phyloP scores from a whole-genome alignment of 164 flowering plant species.

The Macadamia integrifolia region DNA sequence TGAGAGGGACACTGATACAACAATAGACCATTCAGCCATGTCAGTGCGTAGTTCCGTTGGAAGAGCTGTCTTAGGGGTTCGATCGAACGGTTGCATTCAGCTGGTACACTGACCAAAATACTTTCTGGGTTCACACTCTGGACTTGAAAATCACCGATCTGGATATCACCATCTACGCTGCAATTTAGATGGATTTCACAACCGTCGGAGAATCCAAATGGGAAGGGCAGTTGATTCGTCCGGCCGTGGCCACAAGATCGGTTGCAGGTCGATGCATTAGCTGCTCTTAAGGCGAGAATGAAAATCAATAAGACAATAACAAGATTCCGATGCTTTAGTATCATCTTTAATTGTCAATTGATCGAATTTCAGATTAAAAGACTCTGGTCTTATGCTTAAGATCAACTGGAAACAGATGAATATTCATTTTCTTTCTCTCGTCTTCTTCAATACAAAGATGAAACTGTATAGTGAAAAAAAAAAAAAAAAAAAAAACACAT shows the following conservation, averaged over 20 bases:
- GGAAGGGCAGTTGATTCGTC: slow-evolving; percentile 24
- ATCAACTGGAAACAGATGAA: background rate
- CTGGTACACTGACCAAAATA: slow-evolving; percentile 31
- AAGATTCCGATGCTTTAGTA: background rate
- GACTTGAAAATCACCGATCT: slow-evolving; percentile 37
- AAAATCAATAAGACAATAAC: background rate
- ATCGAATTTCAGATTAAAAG: background rate
- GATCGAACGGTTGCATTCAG: slow-evolving; percentile 52
- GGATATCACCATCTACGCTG: slow-evolving; percentile 18
- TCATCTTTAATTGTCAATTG: background rate
- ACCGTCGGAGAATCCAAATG: slow-evolving; percentile 66
- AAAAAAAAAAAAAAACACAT: too few relatives aligned
- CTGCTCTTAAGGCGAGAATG: background rate
- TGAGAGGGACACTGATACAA: slow-evolving; percentile 35
- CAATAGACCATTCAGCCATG: slow-evolving; percentile 49
- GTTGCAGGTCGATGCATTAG: slow-evolving; percentile 23
- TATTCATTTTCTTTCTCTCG: background rate
- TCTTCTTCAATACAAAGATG: background rate
- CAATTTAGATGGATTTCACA: slow-evolving; percentile 62
- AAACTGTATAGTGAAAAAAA: too few relatives aligned
- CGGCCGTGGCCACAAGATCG: slow-evolving; percentile 26
- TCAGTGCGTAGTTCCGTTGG: slow-evolving; percentile 41
- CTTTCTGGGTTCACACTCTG: slow-evolving; percentile 24
- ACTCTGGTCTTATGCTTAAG: background rate
- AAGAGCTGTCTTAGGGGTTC: slow-evolving; percentile 20